A percentile compares a stretch with the other conserved stretches of the same genome.
phyloP scores from a whole-genome alignment of 2,329 filamentous ascomycete species.

The Trichoderma atrobrunneum region DNA sequence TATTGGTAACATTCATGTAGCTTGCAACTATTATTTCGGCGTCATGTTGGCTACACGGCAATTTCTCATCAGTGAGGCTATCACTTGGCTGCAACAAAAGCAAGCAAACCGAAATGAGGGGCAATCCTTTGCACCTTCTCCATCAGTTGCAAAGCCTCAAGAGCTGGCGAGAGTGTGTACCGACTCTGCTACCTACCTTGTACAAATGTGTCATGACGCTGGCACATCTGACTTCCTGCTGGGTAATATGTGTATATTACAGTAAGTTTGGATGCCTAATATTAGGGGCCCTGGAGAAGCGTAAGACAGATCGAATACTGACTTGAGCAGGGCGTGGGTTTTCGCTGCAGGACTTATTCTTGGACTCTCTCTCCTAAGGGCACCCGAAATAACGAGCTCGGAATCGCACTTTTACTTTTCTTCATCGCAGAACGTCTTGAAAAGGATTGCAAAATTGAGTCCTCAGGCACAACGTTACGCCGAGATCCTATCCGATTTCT shows the following conservation, averaged over 20 bases:
- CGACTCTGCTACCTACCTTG: neutral
- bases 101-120: neutral
- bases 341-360: neutral
- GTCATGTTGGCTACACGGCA: neutral
- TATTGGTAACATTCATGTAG: neutral
- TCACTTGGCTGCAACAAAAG: neutral
- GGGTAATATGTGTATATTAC: neutral
- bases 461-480: neutral
- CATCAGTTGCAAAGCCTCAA: neutral
- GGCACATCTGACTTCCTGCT: neutral
- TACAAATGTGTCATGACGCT: neutral
- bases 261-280: neutral
- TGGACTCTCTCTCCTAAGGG: neutral
- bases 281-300: neutral
- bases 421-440: neutral
- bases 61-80: neutral
- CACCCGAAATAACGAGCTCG: neutral
- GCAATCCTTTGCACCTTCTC: neutral
- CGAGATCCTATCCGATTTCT: neutral
- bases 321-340: neutral
- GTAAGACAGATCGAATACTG: neutral
- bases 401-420: neutral
- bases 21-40: neutral
- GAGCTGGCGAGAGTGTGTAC: neutral
- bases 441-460: neutral